Evolutionary conservation across 306 rosid genomes (phyloP), one percentile per base, ranked within the genome.

Genomic region (Herpetospermum pedunculosum): DNA sequence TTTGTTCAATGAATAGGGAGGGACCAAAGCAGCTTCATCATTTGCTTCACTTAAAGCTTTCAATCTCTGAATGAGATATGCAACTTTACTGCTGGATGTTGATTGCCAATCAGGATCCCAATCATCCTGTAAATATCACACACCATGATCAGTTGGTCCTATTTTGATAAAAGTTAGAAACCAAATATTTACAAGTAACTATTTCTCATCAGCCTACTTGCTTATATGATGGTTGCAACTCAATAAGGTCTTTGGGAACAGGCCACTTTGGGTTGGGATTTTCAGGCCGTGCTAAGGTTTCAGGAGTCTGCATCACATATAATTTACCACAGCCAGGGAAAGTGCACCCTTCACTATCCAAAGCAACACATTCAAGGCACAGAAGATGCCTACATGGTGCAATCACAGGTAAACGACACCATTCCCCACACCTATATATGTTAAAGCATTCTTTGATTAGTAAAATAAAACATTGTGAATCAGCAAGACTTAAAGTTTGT

Each of bases 21-120:
- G 73, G 79, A 75, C 59, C 70, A 74, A 71, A 74, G 70, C 54
- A 80, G 58, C 67, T 74, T 77, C 81, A 41, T 76, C 78, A 78
- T 83, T 86, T 68, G 77, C 82, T 82, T 84, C 94, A 73, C 76
- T 89, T 83, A 91, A 79, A 77, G 90, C 86, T 78, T 87, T 89
- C 85, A 94, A 79, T 77, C 84, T 88, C 83, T 79, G 83, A 50
- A 89, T 63, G 6, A 94, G 87, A 83, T 91, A 94, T 44, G 91
- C 52, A 43, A 91, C 97, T 82, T 94, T 94, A 83, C 92, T 94
- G 87, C 98, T 94, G 52, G 97, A 89, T 23, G 98, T 94, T 67
- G 97, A 91, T 73, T 94, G 95, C 98, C 98, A 94, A 87, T 94
- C 98, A 62, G 98, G 96, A 88, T 94, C 91, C 98, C 98, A 94